Conservation (phyloP, 2,329 filamentous ascomycete genomes). For the Microsporum ferrugineum region DNA sequence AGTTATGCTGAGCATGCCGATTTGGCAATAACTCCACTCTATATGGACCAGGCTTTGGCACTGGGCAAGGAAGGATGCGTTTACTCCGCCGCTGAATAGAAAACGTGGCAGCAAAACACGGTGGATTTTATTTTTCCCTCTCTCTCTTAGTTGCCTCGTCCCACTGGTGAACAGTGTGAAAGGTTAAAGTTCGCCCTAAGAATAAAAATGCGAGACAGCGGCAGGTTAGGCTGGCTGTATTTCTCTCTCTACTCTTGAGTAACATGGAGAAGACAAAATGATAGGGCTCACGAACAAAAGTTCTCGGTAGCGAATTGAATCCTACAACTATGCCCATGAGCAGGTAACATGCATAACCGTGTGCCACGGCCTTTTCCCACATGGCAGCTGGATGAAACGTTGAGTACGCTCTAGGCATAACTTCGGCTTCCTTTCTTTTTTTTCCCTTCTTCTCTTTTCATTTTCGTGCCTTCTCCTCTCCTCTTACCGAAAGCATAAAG, state of each 20-base stretch:
- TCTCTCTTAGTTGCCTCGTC: background rate
- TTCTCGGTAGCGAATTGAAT: background rate
- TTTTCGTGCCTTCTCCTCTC: background rate
- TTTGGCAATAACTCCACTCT: background rate
- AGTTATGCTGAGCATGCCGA: background rate
- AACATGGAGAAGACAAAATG: background rate
- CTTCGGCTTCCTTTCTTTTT: background rate
- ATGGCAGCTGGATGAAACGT: background rate
- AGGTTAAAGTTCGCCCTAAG: background rate
- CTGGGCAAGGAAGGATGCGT: background rate
- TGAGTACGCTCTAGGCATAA: background rate
- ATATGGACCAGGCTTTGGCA: background rate
- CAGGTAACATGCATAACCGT: background rate
- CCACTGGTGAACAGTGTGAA: background rate
- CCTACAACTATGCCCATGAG: background rate
- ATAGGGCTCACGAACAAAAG: background rate
- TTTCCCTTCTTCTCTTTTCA: background rate
- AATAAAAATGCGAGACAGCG: background rate
- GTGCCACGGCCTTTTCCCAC: background rate
- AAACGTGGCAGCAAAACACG: conserved; percentile 2
- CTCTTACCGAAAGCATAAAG: background rate
- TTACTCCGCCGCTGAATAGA: background rate
- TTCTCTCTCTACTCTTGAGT: background rate
- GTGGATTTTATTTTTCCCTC: background rate
- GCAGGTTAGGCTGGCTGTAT: background rate